phyloP scores from a whole-genome alignment of 176 grass and related monocot species.

The Aegilops longissima region DNA sequence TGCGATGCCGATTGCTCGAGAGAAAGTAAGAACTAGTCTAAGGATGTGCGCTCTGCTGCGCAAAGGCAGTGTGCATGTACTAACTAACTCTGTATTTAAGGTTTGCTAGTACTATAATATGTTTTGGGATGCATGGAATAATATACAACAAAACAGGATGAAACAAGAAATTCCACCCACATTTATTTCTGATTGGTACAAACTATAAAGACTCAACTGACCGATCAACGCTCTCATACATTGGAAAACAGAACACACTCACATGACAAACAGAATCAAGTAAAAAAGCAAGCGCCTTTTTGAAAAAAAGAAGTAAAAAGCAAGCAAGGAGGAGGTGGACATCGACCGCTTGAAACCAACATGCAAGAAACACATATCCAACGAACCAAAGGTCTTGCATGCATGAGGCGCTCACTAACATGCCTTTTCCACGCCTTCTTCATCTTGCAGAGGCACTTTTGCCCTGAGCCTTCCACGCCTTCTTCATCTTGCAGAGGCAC shows the following conservation, averaged over 20 bases:
- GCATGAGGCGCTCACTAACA: not conserved
- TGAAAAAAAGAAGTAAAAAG: not conserved
- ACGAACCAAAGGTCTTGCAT: not conserved
- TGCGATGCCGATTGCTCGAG: no score
- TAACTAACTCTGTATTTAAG: no score
- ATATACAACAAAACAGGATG: not conserved
- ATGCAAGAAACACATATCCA: not conserved
- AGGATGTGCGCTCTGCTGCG: no score
- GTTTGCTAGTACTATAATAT: no score
- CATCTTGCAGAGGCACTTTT: not conserved
- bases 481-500: not conserved
- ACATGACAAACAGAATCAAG: not conserved
- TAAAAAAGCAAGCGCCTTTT: no score
- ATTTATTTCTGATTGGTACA: not conserved
- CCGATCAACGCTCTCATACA: not conserved
- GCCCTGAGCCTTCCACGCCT: not conserved
- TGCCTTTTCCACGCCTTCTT: not conserved
- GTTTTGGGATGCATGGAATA: no score
- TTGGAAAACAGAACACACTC: not conserved
- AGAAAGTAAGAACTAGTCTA: no score
- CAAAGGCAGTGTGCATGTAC: not conserved
- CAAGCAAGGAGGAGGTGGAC: not conserved
- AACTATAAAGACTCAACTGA: not conserved
- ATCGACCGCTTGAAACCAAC: not conserved
- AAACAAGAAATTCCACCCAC: not conserved